A percentile compares a stretch with the other conserved stretches of the same genome.
phyloP scores from a whole-genome alignment of 2,329 filamentous ascomycete genomes.

The Orbilia javanica region DNA sequence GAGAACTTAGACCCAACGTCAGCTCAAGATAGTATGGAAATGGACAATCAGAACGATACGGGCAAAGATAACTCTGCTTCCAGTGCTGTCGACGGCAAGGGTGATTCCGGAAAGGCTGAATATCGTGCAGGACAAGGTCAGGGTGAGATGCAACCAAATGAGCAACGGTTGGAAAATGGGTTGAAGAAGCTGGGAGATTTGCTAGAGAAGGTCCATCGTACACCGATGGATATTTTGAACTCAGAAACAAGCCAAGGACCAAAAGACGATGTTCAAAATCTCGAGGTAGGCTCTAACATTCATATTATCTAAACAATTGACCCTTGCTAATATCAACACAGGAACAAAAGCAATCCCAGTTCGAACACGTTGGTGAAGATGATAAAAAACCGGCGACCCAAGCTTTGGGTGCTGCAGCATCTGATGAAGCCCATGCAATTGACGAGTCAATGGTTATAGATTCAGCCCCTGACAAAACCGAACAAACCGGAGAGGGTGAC shows the following conservation, averaged over 20 bases:
- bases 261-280: conserved; percentile 67
- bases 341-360: conserved; percentile 84
- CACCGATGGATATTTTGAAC: conserved; percentile 83
- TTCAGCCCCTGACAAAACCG: conserved; percentile 69
- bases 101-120: conserved; percentile 42
- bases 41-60: conserved; percentile 55
- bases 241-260: conserved; percentile 71
- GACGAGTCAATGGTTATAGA: conserved; percentile 92
- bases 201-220: conserved; percentile 90
- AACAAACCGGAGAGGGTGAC: conserved; percentile 66
- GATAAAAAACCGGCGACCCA: conserved; percentile 86
- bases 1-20: conserved; percentile 59
- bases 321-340: conserved; percentile 59
- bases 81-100: conserved; percentile 39
- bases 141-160: conserved; percentile 54
- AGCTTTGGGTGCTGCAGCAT: conserved; percentile 86
- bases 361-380: conserved; percentile 91
- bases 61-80: conserved; percentile 55
- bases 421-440: conserved; percentile 86
- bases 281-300: conserved; percentile 63
- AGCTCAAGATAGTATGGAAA: conserved; percentile 59
- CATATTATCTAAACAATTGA: neutral
- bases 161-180: conserved; percentile 72
- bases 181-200: conserved; percentile 96
- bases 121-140: conserved; percentile 45